These are phyloP conservation scores for Geum urbanum DNA, from an alignment of 306 rosid species.

Conservation along the genomic window DNA sequence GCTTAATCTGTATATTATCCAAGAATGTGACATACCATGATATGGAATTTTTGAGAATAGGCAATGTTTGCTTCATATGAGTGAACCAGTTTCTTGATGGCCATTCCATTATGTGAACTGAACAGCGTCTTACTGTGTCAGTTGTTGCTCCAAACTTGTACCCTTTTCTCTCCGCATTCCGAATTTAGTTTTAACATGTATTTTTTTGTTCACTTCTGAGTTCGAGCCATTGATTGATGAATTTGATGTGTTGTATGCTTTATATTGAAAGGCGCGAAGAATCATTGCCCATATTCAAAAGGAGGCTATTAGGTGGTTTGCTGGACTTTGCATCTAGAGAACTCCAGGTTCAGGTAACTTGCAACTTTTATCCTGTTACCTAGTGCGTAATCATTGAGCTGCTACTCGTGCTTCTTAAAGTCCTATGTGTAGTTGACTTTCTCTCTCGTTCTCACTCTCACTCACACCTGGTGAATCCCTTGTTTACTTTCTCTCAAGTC, in stretches of 20 bases:
- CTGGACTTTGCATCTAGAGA: constrained; percentile 84
- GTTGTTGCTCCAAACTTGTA: not conserved
- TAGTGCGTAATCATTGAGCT: constrained; percentile 3
- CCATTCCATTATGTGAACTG: not conserved
- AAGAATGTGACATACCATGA: constrained; percentile 1
- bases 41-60: not conserved
- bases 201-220: constrained; percentile 12
- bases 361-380: constrained; percentile 11
- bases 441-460: not conserved
- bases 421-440: not conserved
- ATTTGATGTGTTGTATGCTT: constrained; percentile 32
- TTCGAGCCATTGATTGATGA: constrained; percentile 9
- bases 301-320: constrained; percentile 85
- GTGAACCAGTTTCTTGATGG: not conserved
- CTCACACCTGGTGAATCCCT: not conserved
- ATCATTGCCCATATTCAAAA: constrained; percentile 82
- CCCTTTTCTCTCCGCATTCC: not conserved
- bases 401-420: not conserved
- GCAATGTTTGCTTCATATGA: not conserved
- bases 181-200: constrained; percentile 8
- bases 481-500: not conserved
- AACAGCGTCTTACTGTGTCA: not conserved
- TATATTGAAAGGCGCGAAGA: constrained; percentile 80
- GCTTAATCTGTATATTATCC: constrained; percentile 10
- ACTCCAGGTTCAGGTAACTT: constrained; percentile 81